Evolutionary conservation across 768 basidiomycete genomes (phyloP), one percentile per base, ranked within the genome.

Genomic region (Tubosaeta brunneosetosa): DNA sequence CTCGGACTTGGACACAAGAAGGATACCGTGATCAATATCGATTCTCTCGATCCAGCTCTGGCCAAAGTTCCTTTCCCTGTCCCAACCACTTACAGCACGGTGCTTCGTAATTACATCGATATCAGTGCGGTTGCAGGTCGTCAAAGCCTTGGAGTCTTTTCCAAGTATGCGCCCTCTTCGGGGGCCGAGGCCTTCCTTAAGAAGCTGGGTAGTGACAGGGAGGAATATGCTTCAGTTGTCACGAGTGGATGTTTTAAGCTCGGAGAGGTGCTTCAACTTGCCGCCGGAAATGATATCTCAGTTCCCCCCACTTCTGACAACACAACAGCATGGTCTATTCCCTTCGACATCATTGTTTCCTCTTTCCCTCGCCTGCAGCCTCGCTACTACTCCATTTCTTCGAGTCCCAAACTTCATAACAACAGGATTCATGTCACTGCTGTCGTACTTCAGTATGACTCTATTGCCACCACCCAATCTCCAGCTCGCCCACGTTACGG

Each of bases 1-100:
- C 85, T 99, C 44, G 95, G 94, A 25, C 78, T 99, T 11, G 77
- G 79, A 58, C 78, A 86, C 55, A 91, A 91, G 74, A 81, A 83
- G 64, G 85, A 94, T 68, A 77, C 79, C 36, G 83, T 93, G 44
- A 91, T 99, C 62, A 83, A 85, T 58, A 92, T 99, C 53, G 93
- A 94, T 66, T 95, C 93, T n/a, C 84, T 98, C 53, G 95, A 99
- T 65, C 95, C 97, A 17, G 93, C 94, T 14, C 79, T 99, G 29
- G 95, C 95, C 52, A 98, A 98, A 71, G 94, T 98, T 52, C 95
- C 95, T 16, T 99, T 98, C 86, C 95, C 97, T 12, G 89, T 94
- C 17, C 95, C 95, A 1, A 94, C 94, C 2, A 97, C 94, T 8
- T 97, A 97, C 62, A 82, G 78, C 54, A 88, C 93, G 44, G 92